Base-by-base conservation (phyloP, 768 basidiomycete genomes). In the Kwoniella botswanensis region DNA sequence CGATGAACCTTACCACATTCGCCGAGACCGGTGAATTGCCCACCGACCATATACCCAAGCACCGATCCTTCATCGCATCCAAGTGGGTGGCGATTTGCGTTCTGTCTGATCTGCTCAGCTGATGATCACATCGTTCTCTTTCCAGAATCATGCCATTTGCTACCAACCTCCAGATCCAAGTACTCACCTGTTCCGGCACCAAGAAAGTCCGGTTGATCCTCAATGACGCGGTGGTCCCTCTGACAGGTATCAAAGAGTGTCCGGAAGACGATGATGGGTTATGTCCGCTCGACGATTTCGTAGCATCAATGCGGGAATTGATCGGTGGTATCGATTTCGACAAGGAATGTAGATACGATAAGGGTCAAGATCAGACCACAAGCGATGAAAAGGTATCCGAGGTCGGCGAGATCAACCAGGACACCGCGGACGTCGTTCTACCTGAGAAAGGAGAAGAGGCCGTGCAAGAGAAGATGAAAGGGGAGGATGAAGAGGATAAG, bases 171-270 rank as follows among this genome's bases (percentile, higher is more conserved):
- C 67, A 74, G 29, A 84, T 85, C 43, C 81, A 93, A 70, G 89
- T 92, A 10, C 85, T 93, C 0, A 86, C 87, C 67, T 93, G 91
- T 74, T 62, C 18, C 85, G 86, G n/a, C 57, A 68, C 41, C 22
- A 79, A 83, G 15, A 89, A 93, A 73, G 91, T 95, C 71, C 89
- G 93, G 3, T 86, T 94, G 75, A 89, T 95, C 72, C 87, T 95
- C 81, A 95, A 96, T 84, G 94, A 97, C 76, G 94, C 89, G 0
- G 90, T 92, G 1, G 89, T 89, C 0, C 93, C 94, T 4, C 87
- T 95, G 22, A 91, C 89, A 0, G 89, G 90, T 11, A 88, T 95
- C 72, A 86, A 86, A 15, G 92, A 91, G 6, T 96, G 93, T 76
- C 89, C 88, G 0, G 81, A 86, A 67, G 88, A 92, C 80, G 86